Evolutionary conservation across 1,284 basidiomycete species (phyloP), one percentile per base, ranked within the genome.

Genomic region (Cryptococcus neoformans): DNA sequence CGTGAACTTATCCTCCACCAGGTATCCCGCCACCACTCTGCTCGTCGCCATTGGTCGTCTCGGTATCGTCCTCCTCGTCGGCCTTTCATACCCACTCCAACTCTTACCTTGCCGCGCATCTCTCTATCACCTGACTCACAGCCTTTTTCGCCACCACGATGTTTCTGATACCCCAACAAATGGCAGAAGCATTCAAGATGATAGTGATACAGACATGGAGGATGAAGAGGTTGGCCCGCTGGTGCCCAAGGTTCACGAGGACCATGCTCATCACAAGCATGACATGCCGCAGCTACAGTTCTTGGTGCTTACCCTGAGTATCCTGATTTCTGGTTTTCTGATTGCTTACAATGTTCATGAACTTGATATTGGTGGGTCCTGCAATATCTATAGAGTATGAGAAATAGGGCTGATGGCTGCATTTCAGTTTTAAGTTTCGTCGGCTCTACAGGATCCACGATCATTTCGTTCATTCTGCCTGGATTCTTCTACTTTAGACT

Each of bases 381-480:
- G 4, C 17, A 7, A 6, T 36, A 37, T 49, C 12, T 38, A 12
- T 49, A 1, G 7, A 17, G n/a, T 36, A 4, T 44, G 44, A n/a
- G 11, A n/a, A 14, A 41, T n/a, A 10, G 41, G 8, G n/a, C 41
- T 51, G 6, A 40, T 16, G 41, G 35, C 34, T 12, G 44, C 57
- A 12, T 53, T 51, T 10, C 66, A 92, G 92, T 97, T 10, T 81
- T 97, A 36, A 91, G 93, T 4, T 96, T 99, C 72, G 96, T 99
- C 34, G 96, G 96, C 6, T 89, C 92, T 9, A 96, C 95, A 0
- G 96, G 96, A 14, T 94, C 90, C 16, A 98, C 95, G 12, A 97
- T 81, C 39, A 94, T 99, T 64, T 94, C 91, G 8, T 99, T 99
- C 77, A 98, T 99, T 70, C 83, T 99, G 4, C 95, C 96, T 0